phyloP scores from a whole-genome alignment of 345 rosid genomes.

The Pelargonium nanum region DNA sequence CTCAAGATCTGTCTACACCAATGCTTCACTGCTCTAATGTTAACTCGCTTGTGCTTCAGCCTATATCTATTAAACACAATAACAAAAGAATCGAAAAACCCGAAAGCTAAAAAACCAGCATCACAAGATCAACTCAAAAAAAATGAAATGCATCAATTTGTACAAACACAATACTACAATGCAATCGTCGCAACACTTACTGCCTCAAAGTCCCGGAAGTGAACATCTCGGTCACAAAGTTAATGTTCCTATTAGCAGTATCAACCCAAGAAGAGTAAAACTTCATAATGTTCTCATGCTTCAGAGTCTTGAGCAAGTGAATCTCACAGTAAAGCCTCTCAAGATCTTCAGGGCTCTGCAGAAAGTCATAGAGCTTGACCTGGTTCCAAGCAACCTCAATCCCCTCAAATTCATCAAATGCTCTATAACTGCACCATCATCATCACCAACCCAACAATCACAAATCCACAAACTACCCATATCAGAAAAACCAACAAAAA shows the following conservation, averaged over 20 bases:
- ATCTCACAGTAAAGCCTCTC: slow-evolving; percentile 92
- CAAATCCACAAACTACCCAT: not conserved
- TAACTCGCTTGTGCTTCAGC: slow-evolving; percentile 77
- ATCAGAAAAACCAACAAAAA: not conserved
- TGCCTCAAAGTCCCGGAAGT: slow-evolving; percentile 92
- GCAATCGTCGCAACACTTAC: slow-evolving; percentile 33
- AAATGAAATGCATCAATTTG: not conserved
- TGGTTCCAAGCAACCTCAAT: slow-evolving; percentile 99
- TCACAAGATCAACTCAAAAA: too few relatives aligned
- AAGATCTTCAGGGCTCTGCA: slow-evolving; percentile 76
- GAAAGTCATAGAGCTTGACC: slow-evolving; percentile 84
- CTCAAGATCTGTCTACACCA: slow-evolving; percentile 92
- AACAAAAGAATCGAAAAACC: not conserved
- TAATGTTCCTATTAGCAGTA: slow-evolving; percentile 65
- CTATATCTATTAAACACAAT: slow-evolving; percentile 39
- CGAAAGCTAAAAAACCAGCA: not conserved
- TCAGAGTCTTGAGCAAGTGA: slow-evolving; percentile 83
- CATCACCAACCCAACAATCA: not conserved
- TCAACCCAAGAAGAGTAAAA: slow-evolving; percentile 96
- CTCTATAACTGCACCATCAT: slow-evolving; percentile 51
- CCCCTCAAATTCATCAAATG: slow-evolving; percentile 84
- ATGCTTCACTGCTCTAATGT: slow-evolving; percentile 78
- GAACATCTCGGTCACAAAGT: slow-evolving; percentile 95
- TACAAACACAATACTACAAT: too few relatives aligned
- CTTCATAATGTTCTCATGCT: slow-evolving; percentile 87